Percentiles rank a stretch among this genome's conserved stretches.
Conservation (phyloP, 306 rosid species). For the Cucumis cinereus region DNA sequence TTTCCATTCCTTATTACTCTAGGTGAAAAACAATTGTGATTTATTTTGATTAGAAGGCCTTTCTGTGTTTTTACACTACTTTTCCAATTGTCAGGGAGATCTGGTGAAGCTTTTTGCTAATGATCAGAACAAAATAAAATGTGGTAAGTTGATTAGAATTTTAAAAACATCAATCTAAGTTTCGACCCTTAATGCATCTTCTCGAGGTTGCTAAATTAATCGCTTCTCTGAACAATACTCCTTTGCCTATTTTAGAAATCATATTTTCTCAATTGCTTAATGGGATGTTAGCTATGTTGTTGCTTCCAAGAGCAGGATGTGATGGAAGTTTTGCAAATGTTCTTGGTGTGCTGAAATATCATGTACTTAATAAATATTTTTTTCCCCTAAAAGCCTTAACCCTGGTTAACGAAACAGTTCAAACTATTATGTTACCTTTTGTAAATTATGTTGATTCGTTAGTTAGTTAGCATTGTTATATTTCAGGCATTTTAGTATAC, state of each 20-base stretch:
- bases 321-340: neutral
- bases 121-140: conserved; percentile 80
- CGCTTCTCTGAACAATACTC: neutral
- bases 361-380: neutral
- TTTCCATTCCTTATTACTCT: neutral
- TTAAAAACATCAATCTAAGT: neutral
- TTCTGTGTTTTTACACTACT: neutral
- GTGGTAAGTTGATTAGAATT: conserved; percentile 44
- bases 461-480: neutral
- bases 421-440: neutral
- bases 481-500: neutral
- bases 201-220: neutral
- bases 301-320: neutral
- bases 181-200: neutral
- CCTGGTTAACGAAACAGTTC: neutral
- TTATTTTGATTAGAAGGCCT: neutral
- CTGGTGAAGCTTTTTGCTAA: conserved; percentile 81
- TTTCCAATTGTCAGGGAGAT: conserved; percentile 58
- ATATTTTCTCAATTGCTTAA: neutral
- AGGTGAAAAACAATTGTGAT: neutral
- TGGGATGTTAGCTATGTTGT: neutral
- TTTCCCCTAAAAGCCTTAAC: neutral
- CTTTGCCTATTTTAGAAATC: neutral
- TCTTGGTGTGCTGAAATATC: neutral
- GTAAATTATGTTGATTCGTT: neutral